These are phyloP conservation scores for Schizosaccharomyces octosporus DNA, from an alignment of 805 yeast species.

Conservation along the genomic window DNA sequence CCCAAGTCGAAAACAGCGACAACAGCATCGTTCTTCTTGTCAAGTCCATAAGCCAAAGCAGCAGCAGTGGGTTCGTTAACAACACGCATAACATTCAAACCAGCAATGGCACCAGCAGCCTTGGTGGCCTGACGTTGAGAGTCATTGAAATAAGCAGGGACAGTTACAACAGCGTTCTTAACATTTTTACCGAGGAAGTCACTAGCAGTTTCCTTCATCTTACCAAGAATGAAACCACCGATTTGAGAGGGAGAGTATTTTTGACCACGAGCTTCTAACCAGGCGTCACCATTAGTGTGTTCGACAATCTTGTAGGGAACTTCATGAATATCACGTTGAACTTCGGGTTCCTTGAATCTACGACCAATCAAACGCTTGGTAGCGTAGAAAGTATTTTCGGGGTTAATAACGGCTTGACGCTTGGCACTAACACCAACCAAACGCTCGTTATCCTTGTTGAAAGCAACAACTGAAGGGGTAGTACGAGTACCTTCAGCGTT, in stretches of 20 bases:
- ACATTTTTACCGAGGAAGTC: conserved; percentile 68
- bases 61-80: conserved; percentile 86
- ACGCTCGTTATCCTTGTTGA: conserved; percentile 75
- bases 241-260: conserved; percentile 84
- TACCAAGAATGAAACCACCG: conserved; percentile 79
- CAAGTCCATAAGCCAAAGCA: conserved; percentile 85
- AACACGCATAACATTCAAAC: conserved; percentile 69
- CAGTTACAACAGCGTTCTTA: conserved; percentile 74
- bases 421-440: conserved; percentile 86
- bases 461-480: conserved; percentile 86
- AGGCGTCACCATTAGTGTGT: conserved; percentile 84
- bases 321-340: conserved; percentile 65
- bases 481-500: conserved; percentile 57
- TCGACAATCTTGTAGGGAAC: conserved; percentile 80
- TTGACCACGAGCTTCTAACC: conserved; percentile 79
- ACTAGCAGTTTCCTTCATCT: conserved; percentile 97
- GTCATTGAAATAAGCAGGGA: conserved; percentile 76
- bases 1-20: conserved; percentile 94
- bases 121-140: conserved; percentile 85
- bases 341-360: conserved; percentile 70
- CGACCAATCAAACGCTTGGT: conserved; percentile 89
- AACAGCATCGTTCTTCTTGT: conserved; percentile 45
- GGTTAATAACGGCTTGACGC: conserved; percentile 87
- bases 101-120: conserved; percentile 93
- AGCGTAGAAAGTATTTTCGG: conserved; percentile 79